Percentiles rank a stretch among this genome's conserved stretches.
phyloP scores from a whole-genome alignment of 2,329 filamentous ascomycete species.

The Graphilbum fragrans region DNA sequence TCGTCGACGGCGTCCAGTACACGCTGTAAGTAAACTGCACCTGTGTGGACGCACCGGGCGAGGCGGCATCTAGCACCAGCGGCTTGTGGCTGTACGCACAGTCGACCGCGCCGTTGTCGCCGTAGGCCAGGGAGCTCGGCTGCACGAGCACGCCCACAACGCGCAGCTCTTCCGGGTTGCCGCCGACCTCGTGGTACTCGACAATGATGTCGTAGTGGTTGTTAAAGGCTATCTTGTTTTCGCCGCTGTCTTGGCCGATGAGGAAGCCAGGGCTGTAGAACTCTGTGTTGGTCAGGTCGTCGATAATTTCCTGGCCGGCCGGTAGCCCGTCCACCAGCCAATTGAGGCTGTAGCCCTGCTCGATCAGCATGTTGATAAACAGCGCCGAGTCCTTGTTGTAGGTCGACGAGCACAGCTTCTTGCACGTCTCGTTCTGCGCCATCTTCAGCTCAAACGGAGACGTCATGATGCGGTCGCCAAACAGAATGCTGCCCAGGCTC shows the following conservation, averaged over 20 bases:
- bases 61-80: conserved; percentile 51
- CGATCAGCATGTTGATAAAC: conserved; percentile 76
- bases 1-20: conserved; percentile 72
- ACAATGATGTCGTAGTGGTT: conserved; percentile 94
- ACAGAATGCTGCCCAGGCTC: conserved; percentile 89
- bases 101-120: conserved; percentile 42
- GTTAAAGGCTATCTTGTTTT: conserved; percentile 50
- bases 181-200: conserved; percentile 76
- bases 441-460: conserved; percentile 86
- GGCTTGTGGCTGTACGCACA: conserved; percentile 47
- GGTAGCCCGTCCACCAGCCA: conserved; percentile 93
- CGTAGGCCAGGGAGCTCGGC: conserved; percentile 58
- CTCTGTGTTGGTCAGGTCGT: conserved; percentile 60
- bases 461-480: conserved; percentile 92
- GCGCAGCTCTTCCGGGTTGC: conserved; percentile 56
- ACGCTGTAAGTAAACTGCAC: conserved; percentile 90
- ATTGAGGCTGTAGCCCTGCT: conserved; percentile 81
- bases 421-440: conserved; percentile 79
- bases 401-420: conserved; percentile 57
- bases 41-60: conserved; percentile 39
- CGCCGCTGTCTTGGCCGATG: conserved; percentile 48
- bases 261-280: conserved; percentile 92
- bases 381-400: conserved; percentile 54
- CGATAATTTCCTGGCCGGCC: conserved; percentile 71
- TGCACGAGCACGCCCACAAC: conserved; percentile 89